Evolutionary conservation across 1,284 basidiomycete species (phyloP), one percentile per base, ranked within the genome.

Genomic region (Cutaneotrichosporon curvatum): DNA sequence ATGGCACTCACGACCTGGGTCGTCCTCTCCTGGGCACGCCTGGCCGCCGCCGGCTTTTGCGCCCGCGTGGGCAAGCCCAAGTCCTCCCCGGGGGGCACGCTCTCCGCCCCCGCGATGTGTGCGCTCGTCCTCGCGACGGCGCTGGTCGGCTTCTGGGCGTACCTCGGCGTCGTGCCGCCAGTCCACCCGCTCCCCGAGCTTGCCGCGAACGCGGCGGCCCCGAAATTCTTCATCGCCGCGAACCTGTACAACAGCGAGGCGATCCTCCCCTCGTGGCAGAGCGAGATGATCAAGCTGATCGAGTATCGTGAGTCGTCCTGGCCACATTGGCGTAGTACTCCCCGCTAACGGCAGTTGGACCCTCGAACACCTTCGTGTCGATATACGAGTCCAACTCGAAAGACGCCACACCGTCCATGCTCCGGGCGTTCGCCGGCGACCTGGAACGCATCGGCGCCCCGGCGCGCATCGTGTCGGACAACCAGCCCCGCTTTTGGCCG

Each of bases 291-390:
- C 20, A 50, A 48, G 28, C 47, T 61, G 21, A 37, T 49, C 16
- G 47, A 52, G 14, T 47, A 63, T 34, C 52, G 61, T 63, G 46
- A 53, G 60, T 55, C 7, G n/a, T n/a, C n/a, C n/a, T n/a, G n/a
- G n/a, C n/a, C n/a, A n/a, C n/a, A n/a, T n/a, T n/a, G n/a, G n/a
- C n/a, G n/a, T n/a, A n/a, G n/a, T 4, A 18, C n/a, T 18, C 3
- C 35, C 12, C 10, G 9, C 37, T 18, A 7, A 38, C 21, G 21
- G 21, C 73, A 61, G 70, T 81, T 30, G 79, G 79, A 9, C 52
- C 65, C 3, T 68, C 74, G 37, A 78, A 79, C 40, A 75, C 76
- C 15, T 81, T 74, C 53, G 70, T 81, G 5, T 80, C 78, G n/a
- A 68, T 81, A 43, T 73, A 79, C 56, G 79, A 81, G 60, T 78